Percentiles rank a stretch among this genome's conserved stretches.
These are phyloP conservation scores for Cyberlindnera samutprakarnensis DNA, from an alignment of 805 yeast genomes.

Conservation along the genomic window DNA sequence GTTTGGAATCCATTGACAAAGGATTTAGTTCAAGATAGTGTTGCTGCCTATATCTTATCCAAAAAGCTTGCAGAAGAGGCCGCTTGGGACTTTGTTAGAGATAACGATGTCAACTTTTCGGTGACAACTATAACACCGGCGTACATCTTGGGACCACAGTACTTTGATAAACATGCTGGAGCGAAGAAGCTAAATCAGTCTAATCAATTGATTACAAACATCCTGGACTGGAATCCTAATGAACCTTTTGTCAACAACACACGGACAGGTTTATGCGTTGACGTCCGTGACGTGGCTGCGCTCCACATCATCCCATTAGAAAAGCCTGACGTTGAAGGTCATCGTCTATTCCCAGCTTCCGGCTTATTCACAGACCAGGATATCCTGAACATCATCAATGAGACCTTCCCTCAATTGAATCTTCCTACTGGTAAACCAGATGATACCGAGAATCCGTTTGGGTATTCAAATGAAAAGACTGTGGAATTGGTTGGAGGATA, in stretches of 20 bases:
- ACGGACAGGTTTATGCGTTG: conserved; percentile 22
- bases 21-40: conserved; percentile 34
- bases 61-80: conserved; percentile 55
- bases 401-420: conserved; percentile 31
- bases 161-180: conserved; percentile 33
- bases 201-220: conserved; percentile 25
- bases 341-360: conserved; percentile 21
- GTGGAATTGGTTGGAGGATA: conserved; percentile 27
- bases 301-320: conserved; percentile 43
- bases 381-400: conserved; percentile 19
- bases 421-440: conserved; percentile 34
- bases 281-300: conserved; percentile 52
- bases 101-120: conserved; percentile 30
- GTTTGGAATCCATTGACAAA: conserved; percentile 47
- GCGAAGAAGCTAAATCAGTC: conserved; percentile 33
- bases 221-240: conserved; percentile 21
- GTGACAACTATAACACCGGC: conserved; percentile 46
- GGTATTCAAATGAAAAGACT: conserved; percentile 9
- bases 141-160: conserved; percentile 55
- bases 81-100: conserved; percentile 46
- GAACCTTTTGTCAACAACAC: conserved; percentile 4
- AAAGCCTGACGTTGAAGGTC: conserved; percentile 18
- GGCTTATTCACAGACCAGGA: conserved; percentile 10
- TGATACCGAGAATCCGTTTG: conserved; percentile 1
- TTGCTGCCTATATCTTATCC: conserved; percentile 47